phyloP scores from a whole-genome alignment of 2,329 filamentous ascomycete genomes.

The Neonectria coccinea region DNA sequence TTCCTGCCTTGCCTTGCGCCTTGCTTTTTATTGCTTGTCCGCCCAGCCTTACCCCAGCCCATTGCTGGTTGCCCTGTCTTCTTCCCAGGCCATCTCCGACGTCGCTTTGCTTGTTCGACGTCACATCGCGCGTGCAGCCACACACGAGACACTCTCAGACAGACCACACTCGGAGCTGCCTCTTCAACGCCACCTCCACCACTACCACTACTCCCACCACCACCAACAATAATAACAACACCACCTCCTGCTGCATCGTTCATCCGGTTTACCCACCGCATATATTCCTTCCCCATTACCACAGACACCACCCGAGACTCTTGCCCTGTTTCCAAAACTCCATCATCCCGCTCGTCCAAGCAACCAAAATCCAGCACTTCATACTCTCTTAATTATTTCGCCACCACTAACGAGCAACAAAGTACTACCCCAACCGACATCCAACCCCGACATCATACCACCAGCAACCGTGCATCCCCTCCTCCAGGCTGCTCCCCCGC shows the following conservation, averaged over 20 bases:
- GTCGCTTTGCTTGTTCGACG: conserved; percentile 32
- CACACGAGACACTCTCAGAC: conserved; percentile 27
- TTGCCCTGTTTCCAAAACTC: not conserved
- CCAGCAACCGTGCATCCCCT: conserved; percentile 39
- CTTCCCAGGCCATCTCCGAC: conserved; percentile 34
- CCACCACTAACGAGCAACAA: conserved; percentile 21
- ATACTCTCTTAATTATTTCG: not conserved
- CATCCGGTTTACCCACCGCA: conserved; percentile 19
- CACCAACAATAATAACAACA: conserved; percentile 34
- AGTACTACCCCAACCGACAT: conserved; percentile 25
- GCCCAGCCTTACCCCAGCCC: conserved; percentile 24
- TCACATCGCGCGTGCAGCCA: conserved; percentile 32
- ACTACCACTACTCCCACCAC: not conserved
- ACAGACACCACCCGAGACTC: not conserved
- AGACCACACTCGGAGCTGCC: conserved; percentile 22
- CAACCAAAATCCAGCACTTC: not conserved
- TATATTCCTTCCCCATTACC: not conserved
- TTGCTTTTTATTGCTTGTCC: conserved; percentile 33
- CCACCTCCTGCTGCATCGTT: conserved; percentile 24
- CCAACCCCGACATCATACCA: conserved; percentile 39
- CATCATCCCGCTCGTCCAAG: not conserved
- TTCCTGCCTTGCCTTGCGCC: conserved; percentile 4
- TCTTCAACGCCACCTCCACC: conserved; percentile 44
- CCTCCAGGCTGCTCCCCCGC: conserved; percentile 39
- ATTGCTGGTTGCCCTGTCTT: conserved; percentile 22